Conservation (phyloP, 2,329 filamentous ascomycete species). For the Colletotrichum sp. region DNA sequence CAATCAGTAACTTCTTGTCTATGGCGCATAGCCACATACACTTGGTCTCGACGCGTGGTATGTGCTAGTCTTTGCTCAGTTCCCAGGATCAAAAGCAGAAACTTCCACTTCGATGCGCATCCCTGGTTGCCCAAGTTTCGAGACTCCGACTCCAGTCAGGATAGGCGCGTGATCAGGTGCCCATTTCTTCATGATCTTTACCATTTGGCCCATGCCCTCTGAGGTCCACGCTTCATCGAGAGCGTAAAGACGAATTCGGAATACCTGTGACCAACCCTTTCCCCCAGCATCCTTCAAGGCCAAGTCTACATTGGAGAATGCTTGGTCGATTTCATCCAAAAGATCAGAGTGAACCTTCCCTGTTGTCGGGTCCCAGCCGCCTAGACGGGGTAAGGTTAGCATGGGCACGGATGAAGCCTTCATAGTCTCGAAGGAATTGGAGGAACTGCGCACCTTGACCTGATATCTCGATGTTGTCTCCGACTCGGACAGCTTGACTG, state of each 20-base stretch:
- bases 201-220: conserved; percentile 33
- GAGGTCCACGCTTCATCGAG: conserved; percentile 28
- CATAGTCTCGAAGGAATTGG: not conserved
- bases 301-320: conserved; percentile 54
- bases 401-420: not conserved
- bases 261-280: conserved; percentile 53
- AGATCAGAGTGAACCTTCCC: conserved; percentile 31
- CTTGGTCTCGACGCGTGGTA: too few species aligned
- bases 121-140: conserved; percentile 38
- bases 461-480: conserved; percentile 40
- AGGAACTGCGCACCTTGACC: conserved; percentile 33
- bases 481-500: conserved; percentile 44
- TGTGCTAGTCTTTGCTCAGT: too few species aligned
- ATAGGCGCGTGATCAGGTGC: conserved; percentile 46
- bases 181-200: conserved; percentile 42
- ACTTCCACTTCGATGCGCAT: conserved; percentile 56
- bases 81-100: conserved; percentile 24
- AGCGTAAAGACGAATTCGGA: conserved; percentile 39
- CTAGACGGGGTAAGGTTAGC: not conserved
- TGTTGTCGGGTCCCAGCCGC: conserved; percentile 14
- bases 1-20: too few species aligned
- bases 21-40: too few species aligned
- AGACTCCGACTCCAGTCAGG: conserved; percentile 47
- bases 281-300: conserved; percentile 48
- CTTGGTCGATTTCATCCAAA: conserved; percentile 41